Evolutionary conservation across 352 stramenopile species (phyloP), one percentile per base, ranked within the genome.

Genomic region (Phytopythium delawarense): DNA sequence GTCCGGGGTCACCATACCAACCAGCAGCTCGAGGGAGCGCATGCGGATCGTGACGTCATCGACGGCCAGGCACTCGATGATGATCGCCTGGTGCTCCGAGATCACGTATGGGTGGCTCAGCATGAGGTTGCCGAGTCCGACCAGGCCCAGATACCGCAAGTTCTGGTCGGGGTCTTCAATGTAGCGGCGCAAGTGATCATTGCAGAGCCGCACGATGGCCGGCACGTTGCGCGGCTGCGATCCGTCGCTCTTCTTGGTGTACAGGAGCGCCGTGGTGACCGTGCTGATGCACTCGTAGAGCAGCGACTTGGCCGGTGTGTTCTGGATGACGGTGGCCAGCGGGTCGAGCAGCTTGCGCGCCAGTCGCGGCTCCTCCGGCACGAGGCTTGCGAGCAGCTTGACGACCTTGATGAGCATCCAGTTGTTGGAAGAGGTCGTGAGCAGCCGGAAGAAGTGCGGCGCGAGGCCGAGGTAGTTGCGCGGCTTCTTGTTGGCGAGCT

Each of bases 341-440:
- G 98, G 98, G 56, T 99, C 97, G 39, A 99, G 77, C 35, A 99
- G 69, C 70, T 99, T 99, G 30, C 97, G 84, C 2, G 98, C 98
- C 30, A 99, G 79, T 18, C 98, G 84, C 18, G 98, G 98, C 76
- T 99, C 98, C 69, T 99, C 95, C 0, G 96, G 89, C 39, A 99
- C 96, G 16, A 99, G 77, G 32, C 91, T 96, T 30, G 94, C 95
- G 63, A 99, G 77, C 46, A 99, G 87, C 79, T 99, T 99, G 54
- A 99, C 97, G 9, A 99, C 97, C 78, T 99, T 99, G 81, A 99
- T 99, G 57, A 99, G 89, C 97, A 99, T 99, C 98, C 98, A 99
- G 78, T 99, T 99, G 79, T 99, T 99, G 62, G 88, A 97, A 11
- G 88, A 98, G 48, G 91, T 98, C 32, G 95, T 99, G 42, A 99